Evolutionary conservation across 2,329 filamentous ascomycete species (phyloP).

Genomic region (Aspergillus sp.): DNA sequence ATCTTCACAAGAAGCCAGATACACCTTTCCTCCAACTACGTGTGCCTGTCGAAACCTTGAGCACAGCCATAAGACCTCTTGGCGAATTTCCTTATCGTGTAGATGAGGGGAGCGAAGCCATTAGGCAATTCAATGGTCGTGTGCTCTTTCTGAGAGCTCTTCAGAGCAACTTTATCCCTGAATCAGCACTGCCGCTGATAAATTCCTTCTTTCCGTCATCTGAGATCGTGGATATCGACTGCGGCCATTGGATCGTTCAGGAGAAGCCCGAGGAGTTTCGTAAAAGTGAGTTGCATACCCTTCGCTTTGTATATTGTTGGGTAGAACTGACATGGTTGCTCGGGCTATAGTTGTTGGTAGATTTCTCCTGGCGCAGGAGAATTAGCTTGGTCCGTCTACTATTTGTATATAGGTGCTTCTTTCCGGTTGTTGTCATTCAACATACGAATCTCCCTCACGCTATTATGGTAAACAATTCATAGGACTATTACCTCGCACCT

Average conservation of each 20-base stretch:
- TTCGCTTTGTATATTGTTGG: too few species aligned
- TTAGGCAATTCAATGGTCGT: constrained; percentile 34
- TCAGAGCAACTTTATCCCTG: constrained; percentile 53
- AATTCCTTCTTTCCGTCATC: constrained; percentile 31
- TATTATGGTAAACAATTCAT: too few species aligned
- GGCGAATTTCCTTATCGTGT: background rate
- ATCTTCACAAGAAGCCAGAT: background rate
- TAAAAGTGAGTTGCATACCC: background rate
- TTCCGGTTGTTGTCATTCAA: too few species aligned
- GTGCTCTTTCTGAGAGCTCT: constrained; percentile 24
- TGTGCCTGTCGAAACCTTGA: background rate
- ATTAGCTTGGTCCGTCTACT: too few species aligned
- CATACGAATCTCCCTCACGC: too few species aligned
- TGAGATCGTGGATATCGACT: constrained; percentile 31
- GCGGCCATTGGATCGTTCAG: constrained; percentile 39
- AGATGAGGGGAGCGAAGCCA: background rate
- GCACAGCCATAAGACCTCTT: background rate
- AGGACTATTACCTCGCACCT: too few species aligned
- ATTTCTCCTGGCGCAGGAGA: too few species aligned
- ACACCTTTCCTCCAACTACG: background rate
- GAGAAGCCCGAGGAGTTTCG: constrained; percentile 34
- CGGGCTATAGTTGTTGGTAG: too few species aligned
- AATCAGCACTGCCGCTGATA: constrained; percentile 40
- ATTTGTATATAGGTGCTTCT: too few species aligned
- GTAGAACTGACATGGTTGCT: too few species aligned